Evolutionary conservation across 768 basidiomycete species (phyloP), one percentile per base, ranked within the genome.

Genomic region (Lepiota venenata): DNA sequence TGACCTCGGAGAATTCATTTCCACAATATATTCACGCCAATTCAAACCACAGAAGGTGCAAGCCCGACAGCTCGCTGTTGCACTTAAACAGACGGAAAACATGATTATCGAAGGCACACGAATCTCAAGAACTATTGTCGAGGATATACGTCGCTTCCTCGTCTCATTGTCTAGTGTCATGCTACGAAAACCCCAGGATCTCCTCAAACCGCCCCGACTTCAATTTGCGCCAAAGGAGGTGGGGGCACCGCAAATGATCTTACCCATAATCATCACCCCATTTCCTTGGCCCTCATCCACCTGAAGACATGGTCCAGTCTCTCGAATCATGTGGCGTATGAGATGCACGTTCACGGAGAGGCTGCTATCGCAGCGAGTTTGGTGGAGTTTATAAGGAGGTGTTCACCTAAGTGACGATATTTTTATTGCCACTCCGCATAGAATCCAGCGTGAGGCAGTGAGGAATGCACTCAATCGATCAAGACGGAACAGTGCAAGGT

Each of bases 1-100:
- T 2, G 79, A 81, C 53, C 65, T 81, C 8, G 77, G 77, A n/a
- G 76, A 76, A 47, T 81, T 80, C 57, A 74, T 81, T 3, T 75
- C 77, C 0, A 79, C 75, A 0, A 81, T 80, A 21, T 81, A 81
- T 58, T 70, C 73, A 3, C 66, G 73, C 27, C 69, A 72, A 21
- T 79, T 80, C 62, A 77, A 73, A 52, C 70, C 77, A 0, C 76
- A 79, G 64, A 81, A 79, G 54, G 61, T 66, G 2, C 78, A 80
- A 59, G 66, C 71, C 5, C 65, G 67, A 8, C 68, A 74, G 38
- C 63, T 79, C 8, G 75, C 74, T 1, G 56, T 59, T 9, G 64
- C 68, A 12, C 68, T 79, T 12, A 63, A 61, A 48, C 59, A 56
- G 22, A 54, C 76, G 14, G 61, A 65, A 35, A 41, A 56, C 21